These are phyloP conservation scores for Emergomyces pasteurianus DNA, from an alignment of 2,329 filamentous ascomycete genomes.

Conservation along the genomic window DNA sequence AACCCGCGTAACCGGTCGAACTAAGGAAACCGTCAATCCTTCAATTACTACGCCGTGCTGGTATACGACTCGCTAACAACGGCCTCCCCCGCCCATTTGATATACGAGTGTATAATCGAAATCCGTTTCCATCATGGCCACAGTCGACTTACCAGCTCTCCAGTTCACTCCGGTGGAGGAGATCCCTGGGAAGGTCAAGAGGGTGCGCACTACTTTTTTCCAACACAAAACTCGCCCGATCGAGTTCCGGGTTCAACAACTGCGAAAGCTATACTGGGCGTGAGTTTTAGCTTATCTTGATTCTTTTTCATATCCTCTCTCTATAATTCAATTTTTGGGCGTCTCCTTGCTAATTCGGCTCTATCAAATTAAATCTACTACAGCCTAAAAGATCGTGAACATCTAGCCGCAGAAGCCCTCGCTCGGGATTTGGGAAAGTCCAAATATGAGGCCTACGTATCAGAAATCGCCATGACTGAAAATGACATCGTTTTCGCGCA, in stretches of 20 bases:
- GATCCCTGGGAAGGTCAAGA: slow-evolving; percentile 51
- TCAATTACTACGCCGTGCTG: too few relatives aligned
- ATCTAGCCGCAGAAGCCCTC: slow-evolving; percentile 62
- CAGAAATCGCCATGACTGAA: slow-evolving; percentile 66
- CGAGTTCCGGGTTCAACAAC: slow-evolving; percentile 70
- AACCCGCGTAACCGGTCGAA: too few relatives aligned
- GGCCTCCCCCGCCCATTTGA: not conserved
- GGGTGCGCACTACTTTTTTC: slow-evolving; percentile 56
- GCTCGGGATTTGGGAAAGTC: slow-evolving; percentile 69
- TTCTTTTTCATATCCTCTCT: not conserved
- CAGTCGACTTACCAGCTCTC: slow-evolving; percentile 34
- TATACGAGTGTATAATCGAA: not conserved
- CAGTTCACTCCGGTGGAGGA: slow-evolving; percentile 52
- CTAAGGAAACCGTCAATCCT: not conserved
- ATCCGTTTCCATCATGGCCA: slow-evolving; percentile 9
- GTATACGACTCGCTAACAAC: not conserved
- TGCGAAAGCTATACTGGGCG: slow-evolving; percentile 93
- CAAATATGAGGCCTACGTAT: slow-evolving; percentile 57
- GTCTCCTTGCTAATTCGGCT: not conserved
- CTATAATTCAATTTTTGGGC: slow-evolving; percentile 4
- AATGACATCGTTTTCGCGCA: slow-evolving; percentile 71
- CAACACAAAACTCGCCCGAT: slow-evolving; percentile 72
- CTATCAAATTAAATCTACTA: not conserved
- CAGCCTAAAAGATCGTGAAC: slow-evolving; percentile 60
- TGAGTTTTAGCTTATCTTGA: slow-evolving; percentile 21